These are phyloP conservation scores for Pseudofabraea citricarpa DNA, from an alignment of 2,329 filamentous ascomycete genomes.

Conservation along the genomic window DNA sequence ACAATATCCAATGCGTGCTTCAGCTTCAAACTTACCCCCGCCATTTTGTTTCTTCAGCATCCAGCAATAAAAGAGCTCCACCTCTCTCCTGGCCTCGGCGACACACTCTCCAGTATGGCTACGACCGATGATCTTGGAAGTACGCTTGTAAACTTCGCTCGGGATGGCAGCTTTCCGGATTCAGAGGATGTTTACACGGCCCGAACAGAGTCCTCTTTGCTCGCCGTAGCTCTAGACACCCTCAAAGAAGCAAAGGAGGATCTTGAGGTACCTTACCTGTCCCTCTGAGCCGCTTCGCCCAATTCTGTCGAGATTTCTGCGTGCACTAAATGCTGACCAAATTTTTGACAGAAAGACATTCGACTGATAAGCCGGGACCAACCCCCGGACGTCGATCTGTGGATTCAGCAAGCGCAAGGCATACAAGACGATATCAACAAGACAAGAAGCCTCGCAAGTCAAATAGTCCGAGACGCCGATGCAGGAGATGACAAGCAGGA, in stretches of 20 bases:
- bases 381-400: constrained; percentile 75
- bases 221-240: constrained; percentile 36
- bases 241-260: constrained; percentile 37
- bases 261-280: constrained; percentile 45
- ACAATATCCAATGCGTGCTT: no score
- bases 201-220: constrained; percentile 21
- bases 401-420: constrained; percentile 79
- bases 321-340: neutral
- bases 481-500: constrained; percentile 45
- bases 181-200: constrained; percentile 34
- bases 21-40: no score
- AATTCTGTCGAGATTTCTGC: no score
- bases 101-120: constrained; percentile 18
- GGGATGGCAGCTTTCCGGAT: constrained; percentile 41
- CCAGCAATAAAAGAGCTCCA: no score
- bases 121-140: constrained; percentile 38
- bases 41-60: no score
- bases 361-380: constrained; percentile 71
- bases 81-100: no score
- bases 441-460: constrained; percentile 72
- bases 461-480: constrained; percentile 76
- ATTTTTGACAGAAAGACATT: constrained; percentile 48
- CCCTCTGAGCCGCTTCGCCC: no score
- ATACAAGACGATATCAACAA: constrained; percentile 81
- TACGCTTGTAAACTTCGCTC: constrained; percentile 60